These are phyloP conservation scores for Aureobasidium pullulans DNA, from an alignment of 2,329 filamentous ascomycete species.

Conservation along the genomic window DNA sequence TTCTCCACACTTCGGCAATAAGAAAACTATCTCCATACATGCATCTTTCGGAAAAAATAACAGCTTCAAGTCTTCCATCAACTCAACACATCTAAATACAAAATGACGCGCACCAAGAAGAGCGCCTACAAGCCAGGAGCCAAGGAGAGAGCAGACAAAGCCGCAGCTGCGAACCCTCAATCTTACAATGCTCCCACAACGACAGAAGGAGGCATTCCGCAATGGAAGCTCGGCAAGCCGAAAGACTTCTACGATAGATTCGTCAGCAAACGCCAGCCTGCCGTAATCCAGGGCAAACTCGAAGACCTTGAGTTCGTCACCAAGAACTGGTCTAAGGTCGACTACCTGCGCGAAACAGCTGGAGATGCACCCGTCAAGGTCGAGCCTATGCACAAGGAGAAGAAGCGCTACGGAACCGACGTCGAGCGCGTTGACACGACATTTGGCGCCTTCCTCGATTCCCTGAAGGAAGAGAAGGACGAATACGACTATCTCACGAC, in stretches of 20 bases:
- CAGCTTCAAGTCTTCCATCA: not conserved
- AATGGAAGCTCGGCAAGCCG: not conserved
- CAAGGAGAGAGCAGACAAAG: not conserved
- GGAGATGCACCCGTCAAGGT: constrained; percentile 9
- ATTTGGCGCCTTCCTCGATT: constrained; percentile 10
- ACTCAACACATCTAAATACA: not conserved
- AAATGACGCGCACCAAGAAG: constrained; percentile 7
- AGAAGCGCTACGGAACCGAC: constrained; percentile 12
- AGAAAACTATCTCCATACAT: not conserved
- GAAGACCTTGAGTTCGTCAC: not conserved
- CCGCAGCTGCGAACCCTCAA: not conserved
- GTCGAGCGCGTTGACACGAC: constrained; percentile 2
- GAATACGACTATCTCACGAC: constrained; percentile 11
- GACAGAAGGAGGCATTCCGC: not conserved
- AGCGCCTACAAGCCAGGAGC: not conserved
- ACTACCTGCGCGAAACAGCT: constrained; percentile 4
- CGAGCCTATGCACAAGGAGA: constrained; percentile 11
- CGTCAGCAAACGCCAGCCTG: not conserved
- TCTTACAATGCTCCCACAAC: not conserved
- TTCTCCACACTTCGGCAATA: not conserved
- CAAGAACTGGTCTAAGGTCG: constrained; percentile 3
- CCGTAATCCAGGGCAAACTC: not conserved
- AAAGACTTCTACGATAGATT: not conserved
- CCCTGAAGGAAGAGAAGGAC: not conserved
- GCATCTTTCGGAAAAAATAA: not conserved